These are phyloP conservation scores for Nitzschia inconspicua DNA, from an alignment of 108 stramenopile species.

Conservation along the genomic window DNA sequence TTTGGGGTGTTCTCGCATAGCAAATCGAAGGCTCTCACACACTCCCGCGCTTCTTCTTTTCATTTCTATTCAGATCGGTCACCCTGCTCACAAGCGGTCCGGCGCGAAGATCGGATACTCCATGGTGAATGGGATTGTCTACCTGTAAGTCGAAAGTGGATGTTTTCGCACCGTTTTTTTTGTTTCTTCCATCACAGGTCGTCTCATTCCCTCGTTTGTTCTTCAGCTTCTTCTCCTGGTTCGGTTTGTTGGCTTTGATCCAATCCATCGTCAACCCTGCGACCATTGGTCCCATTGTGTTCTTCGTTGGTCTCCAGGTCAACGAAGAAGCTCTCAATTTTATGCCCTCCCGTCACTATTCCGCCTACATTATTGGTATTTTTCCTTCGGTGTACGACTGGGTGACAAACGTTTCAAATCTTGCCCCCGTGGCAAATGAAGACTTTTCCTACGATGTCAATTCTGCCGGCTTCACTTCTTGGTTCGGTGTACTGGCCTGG, in stretches of 20 bases:
- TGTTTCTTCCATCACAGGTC: neutral
- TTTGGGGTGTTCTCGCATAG: too few relatives aligned
- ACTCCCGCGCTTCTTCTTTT: constrained; percentile 17
- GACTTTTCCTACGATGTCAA: constrained; percentile 6
- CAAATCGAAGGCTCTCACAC: neutral
- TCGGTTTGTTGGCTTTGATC: constrained; percentile 37
- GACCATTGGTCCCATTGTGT: constrained; percentile 49
- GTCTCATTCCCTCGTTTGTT: neutral
- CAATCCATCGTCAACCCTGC: constrained; percentile 26
- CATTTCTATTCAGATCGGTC: too few relatives aligned
- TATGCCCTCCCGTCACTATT: constrained; percentile 22
- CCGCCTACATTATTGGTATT: constrained; percentile 21
- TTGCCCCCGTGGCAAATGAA: constrained; percentile 17
- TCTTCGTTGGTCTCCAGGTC: constrained; percentile 47
- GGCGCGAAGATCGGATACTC: constrained; percentile 59
- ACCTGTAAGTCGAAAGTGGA: constrained; percentile 15
- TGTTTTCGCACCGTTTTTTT: neutral
- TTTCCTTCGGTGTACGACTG: constrained; percentile 35
- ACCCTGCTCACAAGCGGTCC: constrained; percentile 59
- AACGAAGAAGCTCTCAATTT: constrained; percentile 25
- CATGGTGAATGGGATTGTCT: constrained; percentile 45
- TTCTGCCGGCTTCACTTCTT: constrained; percentile 4
- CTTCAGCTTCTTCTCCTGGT: constrained; percentile 29
- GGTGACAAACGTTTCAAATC: constrained; percentile 36
- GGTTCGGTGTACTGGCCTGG: constrained; percentile 37